Conservation (phyloP, 73 alveolate genomes). For the Symbiodinium pilosum region DNA sequence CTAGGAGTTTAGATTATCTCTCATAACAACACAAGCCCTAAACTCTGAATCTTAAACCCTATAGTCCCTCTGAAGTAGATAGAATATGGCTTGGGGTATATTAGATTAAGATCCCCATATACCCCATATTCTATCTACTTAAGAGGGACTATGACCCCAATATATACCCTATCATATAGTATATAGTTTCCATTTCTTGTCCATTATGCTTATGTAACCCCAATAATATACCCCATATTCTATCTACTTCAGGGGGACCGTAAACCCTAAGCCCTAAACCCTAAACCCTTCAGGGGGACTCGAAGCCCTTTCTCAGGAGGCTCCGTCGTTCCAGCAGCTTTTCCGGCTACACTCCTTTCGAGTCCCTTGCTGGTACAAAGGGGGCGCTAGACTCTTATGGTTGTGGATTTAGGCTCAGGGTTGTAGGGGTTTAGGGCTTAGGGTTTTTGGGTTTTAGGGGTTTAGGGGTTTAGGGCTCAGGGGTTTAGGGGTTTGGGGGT, state of each 20-base stretch:
- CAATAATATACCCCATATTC: neutral
- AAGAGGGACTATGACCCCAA: no score
- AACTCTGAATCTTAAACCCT: neutral
- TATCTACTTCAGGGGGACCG: no score
- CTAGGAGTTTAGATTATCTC: neutral
- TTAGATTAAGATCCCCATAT: no score
- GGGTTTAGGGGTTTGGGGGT: neutral
- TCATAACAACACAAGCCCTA: neutral
- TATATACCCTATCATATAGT: no score
- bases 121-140: no score
- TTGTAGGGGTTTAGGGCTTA: neutral
- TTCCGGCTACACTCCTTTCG: neutral
- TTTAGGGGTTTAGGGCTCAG: neutral
- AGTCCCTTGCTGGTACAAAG: neutral
- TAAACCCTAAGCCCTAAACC: neutral
- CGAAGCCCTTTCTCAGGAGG: neutral
- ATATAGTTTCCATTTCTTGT: no score
- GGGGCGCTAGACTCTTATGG: no score
- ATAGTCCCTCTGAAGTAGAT: neutral
- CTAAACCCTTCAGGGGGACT: neutral
- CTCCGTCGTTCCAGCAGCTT: constrained; percentile 12
- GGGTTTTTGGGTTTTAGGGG: neutral
- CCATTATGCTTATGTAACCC: no score
- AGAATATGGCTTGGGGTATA: no score
- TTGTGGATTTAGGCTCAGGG: neutral